Evolutionary conservation across 225 moss, liverwort and hornwort species (phyloP).

Genomic region (Climacium dendroides): DNA sequence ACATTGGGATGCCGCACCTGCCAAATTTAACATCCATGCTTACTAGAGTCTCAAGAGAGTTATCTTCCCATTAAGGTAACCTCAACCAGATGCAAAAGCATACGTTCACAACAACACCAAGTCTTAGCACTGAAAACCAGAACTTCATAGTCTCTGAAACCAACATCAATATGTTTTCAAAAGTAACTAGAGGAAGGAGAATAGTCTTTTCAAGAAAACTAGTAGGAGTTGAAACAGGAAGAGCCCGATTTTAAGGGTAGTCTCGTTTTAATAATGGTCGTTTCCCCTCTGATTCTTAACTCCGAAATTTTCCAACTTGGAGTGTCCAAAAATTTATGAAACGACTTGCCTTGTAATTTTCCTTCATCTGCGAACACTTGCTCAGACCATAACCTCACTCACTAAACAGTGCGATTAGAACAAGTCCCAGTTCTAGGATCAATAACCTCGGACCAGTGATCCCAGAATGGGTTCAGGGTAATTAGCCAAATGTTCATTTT

Average conservation of each 20-base stretch:
- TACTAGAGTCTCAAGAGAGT: neutral
- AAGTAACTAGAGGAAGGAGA: neutral
- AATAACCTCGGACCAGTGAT: neutral
- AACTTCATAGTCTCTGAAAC: neutral
- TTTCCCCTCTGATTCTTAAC: neutral
- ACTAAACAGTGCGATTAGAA: neutral
- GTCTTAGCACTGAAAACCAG: neutral
- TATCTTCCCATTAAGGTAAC: neutral
- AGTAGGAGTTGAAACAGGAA: neutral
- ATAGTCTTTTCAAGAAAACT: neutral
- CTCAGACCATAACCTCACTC: neutral
- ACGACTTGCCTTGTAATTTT: neutral
- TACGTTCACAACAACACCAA: neutral
- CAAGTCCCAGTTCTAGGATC: neutral
- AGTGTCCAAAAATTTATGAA: neutral
- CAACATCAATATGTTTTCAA: neutral
- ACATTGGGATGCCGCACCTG: constrained; percentile 99
- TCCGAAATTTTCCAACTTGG: neutral
- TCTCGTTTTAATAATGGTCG: neutral
- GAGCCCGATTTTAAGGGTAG: neutral
- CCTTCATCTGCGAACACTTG: neutral
- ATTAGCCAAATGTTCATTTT: no score
- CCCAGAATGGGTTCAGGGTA: no score
- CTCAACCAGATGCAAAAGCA: neutral
- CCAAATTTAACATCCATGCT: neutral